Conservation (phyloP, 176 grass and related monocot genomes). For the Oryza meyeriana region DNA sequence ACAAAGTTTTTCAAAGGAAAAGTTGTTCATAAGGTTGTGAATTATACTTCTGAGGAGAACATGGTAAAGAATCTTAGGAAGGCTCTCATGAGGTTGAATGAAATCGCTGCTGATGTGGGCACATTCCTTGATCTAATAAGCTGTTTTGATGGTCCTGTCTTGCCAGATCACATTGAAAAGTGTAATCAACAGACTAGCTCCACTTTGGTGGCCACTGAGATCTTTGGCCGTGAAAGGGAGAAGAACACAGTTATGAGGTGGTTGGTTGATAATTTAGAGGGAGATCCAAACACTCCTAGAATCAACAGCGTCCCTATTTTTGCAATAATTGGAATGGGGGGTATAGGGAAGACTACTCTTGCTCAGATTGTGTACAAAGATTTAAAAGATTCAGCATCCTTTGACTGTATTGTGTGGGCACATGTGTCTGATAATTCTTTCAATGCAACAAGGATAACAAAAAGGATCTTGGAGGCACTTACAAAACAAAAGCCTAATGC, state of each 20-base stretch:
- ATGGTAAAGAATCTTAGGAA: constrained; percentile 8
- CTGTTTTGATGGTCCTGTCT: background rate
- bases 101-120: background rate
- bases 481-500: background rate
- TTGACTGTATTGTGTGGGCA: constrained; percentile 22
- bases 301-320: background rate
- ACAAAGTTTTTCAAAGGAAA: background rate
- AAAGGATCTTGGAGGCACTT: constrained; percentile 33
- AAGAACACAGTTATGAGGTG: constrained; percentile 21
- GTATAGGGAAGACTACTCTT: constrained; percentile 36
- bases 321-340: constrained; percentile 22
- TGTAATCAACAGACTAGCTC: background rate
- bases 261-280: background rate
- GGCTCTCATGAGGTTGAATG: background rate
- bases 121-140: constrained; percentile 12
- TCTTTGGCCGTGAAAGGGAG: constrained; percentile 33
- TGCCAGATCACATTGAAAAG: background rate
- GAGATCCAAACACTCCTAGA: background rate
- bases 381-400: background rate
- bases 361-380: constrained; percentile 22
- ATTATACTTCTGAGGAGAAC: background rate
- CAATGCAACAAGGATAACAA: constrained; percentile 6
- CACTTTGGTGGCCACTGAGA: background rate
- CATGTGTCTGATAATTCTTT: constrained; percentile 29
- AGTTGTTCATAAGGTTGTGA: background rate